Percentiles rank a stretch among this genome's conserved stretches.
phyloP scores from a whole-genome alignment of 140 eudicot species.

The Cichorium intybus region DNA sequence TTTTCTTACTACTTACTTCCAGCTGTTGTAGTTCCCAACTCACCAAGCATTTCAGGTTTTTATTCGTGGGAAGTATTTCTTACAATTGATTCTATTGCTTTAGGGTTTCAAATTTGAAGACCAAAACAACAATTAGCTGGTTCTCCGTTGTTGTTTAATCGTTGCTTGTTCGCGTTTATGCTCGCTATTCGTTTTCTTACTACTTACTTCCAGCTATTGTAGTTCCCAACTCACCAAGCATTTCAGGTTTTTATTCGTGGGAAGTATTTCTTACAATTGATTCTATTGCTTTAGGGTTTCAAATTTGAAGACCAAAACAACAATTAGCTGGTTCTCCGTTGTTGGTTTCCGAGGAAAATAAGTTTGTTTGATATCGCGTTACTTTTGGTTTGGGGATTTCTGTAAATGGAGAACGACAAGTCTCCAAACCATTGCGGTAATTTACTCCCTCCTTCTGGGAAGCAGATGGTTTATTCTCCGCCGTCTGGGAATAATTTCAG shows the following conservation, averaged over 20 bases:
- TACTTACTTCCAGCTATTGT: neutral
- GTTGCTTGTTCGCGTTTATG: neutral
- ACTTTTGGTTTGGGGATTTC: slow-evolving; percentile 2
- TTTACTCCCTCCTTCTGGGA: slow-evolving; percentile 60
- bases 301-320: slow-evolving; percentile 1
- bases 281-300: slow-evolving; percentile 21
- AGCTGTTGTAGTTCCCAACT: neutral
- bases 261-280: neutral
- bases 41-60: neutral
- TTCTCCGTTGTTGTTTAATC: neutral
- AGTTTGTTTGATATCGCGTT: neutral
- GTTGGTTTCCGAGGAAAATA: neutral
- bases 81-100: neutral
- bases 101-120: slow-evolving; percentile 20
- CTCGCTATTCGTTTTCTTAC: neutral
- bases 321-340: neutral
- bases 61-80: neutral
- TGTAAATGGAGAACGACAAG: slow-evolving; percentile 64
- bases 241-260: neutral
- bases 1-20: neutral
- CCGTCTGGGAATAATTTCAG: slow-evolving; percentile 34
- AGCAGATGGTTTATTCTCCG: slow-evolving; percentile 43
- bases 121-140: slow-evolving; percentile 10
- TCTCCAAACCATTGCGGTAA: slow-evolving; percentile 43
- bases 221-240: neutral